Percentiles rank a stretch among this genome's conserved stretches.
phyloP scores from a whole-genome alignment of 1,284 basidiomycete species.

The Veloporphyrellus conicus region DNA sequence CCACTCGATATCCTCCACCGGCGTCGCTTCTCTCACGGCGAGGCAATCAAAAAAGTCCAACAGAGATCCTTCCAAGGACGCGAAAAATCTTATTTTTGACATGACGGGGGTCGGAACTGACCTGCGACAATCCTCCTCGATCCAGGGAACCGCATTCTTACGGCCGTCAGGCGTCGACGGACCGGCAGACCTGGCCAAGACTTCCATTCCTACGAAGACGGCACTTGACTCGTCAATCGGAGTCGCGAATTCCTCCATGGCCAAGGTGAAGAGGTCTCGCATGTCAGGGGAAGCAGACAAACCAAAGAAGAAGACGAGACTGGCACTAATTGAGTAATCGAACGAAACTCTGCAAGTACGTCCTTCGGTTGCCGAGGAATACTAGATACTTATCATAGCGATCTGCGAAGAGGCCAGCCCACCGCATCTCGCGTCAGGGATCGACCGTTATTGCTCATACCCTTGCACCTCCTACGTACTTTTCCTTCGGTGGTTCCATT shows the following conservation, averaged over 20 bases:
- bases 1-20: conserved; percentile 20
- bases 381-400: conserved; percentile 10
- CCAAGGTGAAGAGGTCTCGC: conserved; percentile 20
- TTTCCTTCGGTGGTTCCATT: conserved; percentile 23
- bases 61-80: conserved; percentile 39
- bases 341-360: conserved; percentile 15
- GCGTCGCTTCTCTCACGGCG: conserved; percentile 23
- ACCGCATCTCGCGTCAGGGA: conserved; percentile 18
- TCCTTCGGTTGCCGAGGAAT: conserved; percentile 23
- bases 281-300: conserved; percentile 14
- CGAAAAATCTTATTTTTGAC: conserved; percentile 50
- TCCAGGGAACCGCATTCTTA: conserved; percentile 17
- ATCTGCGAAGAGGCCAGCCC: conserved; percentile 19
- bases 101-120: conserved; percentile 45
- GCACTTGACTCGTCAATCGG: conserved; percentile 7
- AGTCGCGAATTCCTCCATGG: conserved; percentile 6
- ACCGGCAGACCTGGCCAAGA: conserved; percentile 12
- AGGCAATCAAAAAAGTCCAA: conserved; percentile 20
- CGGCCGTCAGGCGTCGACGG: conserved; percentile 23
- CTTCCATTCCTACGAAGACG: conserved; percentile 6
- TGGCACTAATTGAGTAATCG: conserved; percentile 25
- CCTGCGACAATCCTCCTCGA: conserved; percentile 31
- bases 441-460: conserved; percentile 17
- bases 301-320: conserved; percentile 28
- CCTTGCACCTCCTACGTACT: conserved; percentile 10